Evolutionary conservation across 2,329 filamentous ascomycete species (phyloP), one percentile per base, ranked within the genome.

Genomic region (Cytospora chrysosperma): DNA sequence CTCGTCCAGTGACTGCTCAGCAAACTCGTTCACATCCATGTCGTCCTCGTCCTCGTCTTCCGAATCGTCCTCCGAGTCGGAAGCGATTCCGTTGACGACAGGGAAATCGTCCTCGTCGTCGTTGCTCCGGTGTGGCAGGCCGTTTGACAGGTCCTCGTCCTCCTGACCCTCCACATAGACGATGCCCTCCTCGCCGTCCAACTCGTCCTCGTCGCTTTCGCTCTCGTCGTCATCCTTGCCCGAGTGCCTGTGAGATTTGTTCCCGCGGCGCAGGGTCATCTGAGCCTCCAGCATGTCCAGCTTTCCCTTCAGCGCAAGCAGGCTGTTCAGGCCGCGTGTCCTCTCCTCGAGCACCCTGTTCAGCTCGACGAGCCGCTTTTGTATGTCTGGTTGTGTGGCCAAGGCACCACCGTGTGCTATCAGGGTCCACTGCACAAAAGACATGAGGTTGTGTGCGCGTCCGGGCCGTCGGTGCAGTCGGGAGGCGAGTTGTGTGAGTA

Each of bases 381-480:
- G 84, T 43, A 97, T 82, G 67, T 93, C 89, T n/a, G 91, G 87
- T 74, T 96, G 92, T 34, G 89, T 89, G 13, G 93, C 92, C 57
- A 99, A 82, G 59, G 93, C 93, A 68, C 94, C 95, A 68, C 95
- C 95, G 73, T 99, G 95, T 1, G 91, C 89, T 37, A 97, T 87
- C 61, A 97, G 85, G 1, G 92, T 94, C 92, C 93, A 97, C 77
- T 97, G 93, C 51, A 98, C 90, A 93, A 95, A 99, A 19, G 90
- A 86, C 84, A 97, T 93, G 34, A 99, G 85, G 72, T 89, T 91
- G 58, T 93, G 93, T 17, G 95, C 94, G 61, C 95, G 87, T 4
- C 94, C 95, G 1, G 95, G 95, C 52, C 92, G 87, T 68, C 90
- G 86, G 76, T 97, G 89, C 74, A 99, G 85, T 64, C 93, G 86